phyloP scores from a whole-genome alignment of 2,329 filamentous ascomycete species.

The Fusarium nelsonii region DNA sequence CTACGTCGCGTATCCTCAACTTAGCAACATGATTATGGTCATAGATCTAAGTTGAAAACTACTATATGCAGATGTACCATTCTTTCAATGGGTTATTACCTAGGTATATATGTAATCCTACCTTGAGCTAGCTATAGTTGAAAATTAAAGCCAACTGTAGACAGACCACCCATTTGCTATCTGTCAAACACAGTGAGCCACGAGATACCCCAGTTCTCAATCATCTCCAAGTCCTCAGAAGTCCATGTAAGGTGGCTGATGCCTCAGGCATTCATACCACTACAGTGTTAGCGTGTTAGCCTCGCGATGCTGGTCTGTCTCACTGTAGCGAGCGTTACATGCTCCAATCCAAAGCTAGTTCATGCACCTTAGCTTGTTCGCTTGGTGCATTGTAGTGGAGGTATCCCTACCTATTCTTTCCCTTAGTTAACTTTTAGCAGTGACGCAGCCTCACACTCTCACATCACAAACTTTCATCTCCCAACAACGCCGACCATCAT shows the following conservation, averaged over 20 bases:
- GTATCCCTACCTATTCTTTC: constrained; percentile 18
- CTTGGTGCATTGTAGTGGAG: constrained; percentile 35
- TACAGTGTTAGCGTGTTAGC: constrained; percentile 31
- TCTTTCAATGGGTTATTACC: not conserved
- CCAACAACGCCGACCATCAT: constrained; percentile 18
- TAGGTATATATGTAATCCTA: no score
- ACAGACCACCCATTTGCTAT: not conserved
- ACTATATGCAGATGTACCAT: not conserved
- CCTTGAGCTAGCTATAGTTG: no score
- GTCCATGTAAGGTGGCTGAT: not conserved
- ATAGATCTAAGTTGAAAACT: not conserved
- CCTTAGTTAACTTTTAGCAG: constrained; percentile 40
- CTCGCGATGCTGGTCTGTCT: constrained; percentile 23
- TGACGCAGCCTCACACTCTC: constrained; percentile 39
- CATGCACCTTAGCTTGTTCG: constrained; percentile 32
- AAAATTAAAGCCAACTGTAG: not conserved
- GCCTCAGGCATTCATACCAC: constrained; percentile 40
- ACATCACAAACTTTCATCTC: constrained; percentile 28
- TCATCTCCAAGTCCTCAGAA: not conserved
- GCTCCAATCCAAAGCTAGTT: constrained; percentile 38
- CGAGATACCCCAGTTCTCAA: not conserved
- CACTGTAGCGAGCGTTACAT: constrained; percentile 5
- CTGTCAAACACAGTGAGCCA: not conserved
- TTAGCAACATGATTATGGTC: not conserved
- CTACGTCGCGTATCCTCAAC: not conserved